These are phyloP conservation scores for Kurtzmaniella cleridarum DNA, from an alignment of 805 yeast genomes.

Conservation along the genomic window DNA sequence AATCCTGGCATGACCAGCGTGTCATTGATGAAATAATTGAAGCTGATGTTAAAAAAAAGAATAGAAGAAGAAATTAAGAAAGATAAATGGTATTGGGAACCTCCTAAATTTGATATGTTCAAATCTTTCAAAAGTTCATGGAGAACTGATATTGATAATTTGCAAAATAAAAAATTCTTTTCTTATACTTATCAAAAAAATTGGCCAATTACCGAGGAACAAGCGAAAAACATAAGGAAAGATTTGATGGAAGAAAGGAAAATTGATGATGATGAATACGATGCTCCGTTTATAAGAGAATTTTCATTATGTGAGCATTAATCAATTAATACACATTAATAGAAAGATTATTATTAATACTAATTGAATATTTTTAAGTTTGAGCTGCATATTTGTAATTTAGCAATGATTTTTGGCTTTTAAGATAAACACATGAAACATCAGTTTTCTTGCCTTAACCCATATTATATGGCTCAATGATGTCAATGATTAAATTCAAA, in stretches of 20 bases:
- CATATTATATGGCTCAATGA: no score
- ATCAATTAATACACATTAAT: no score
- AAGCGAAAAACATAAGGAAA: slow-evolving; percentile 22
- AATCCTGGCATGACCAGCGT: slow-evolving; percentile 24
- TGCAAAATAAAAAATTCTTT: neutral
- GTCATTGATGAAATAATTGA: slow-evolving; percentile 7
- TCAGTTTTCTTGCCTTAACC: no score
- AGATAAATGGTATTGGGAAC: neutral
- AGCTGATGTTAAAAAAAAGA: slow-evolving; percentile 2
- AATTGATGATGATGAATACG: slow-evolving; percentile 9
- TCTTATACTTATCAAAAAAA: neutral
- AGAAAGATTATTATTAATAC: no score
- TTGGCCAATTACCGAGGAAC: slow-evolving; percentile 16
- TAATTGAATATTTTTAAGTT: no score
- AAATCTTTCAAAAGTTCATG: slow-evolving; percentile 3
- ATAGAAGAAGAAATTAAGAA: neutral
- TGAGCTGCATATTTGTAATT: no score
- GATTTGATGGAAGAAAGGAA: slow-evolving; percentile 30
- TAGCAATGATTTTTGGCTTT: no score
- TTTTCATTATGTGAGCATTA: neutral
- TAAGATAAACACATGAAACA: no score
- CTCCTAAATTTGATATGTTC: neutral
- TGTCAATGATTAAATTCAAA: no score
- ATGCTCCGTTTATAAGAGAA: neutral
- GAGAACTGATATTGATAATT: slow-evolving; percentile 3